A percentile compares a stretch with the other conserved stretches of the same genome.
Evolutionary conservation across 371 early-diverging fungal species (phyloP).

Genomic region (Circinella umbellata): DNA sequence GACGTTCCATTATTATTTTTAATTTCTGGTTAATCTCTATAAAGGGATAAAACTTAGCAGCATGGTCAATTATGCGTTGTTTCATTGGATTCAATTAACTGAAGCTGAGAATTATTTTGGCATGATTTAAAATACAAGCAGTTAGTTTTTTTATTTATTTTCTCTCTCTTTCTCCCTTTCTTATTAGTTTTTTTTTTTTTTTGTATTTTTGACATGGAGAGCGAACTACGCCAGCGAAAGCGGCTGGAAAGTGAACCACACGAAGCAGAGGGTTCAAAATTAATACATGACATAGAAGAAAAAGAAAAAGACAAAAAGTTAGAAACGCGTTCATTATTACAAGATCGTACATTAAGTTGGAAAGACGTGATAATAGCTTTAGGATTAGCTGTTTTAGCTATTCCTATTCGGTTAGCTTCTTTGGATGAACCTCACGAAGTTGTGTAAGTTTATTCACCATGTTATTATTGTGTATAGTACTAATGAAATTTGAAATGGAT

Average conservation of each 20-base stretch:
- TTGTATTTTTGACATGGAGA: neutral
- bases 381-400: neutral
- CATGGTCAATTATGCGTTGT: neutral
- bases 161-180: neutral
- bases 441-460: conserved; percentile 21
- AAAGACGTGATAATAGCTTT: conserved; percentile 8
- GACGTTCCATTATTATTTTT: too few species aligned
- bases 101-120: neutral
- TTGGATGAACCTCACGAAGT: conserved; percentile 24
- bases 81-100: neutral
- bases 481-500: too few species aligned
- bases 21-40: too few species aligned
- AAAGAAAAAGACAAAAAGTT: neutral
- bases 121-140: neutral
- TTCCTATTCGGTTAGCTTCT: conserved; percentile 1
- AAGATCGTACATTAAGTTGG: conserved; percentile 2
- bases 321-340: neutral
- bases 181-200: neutral
- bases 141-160: neutral
- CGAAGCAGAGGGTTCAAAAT: neutral
- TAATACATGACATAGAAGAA: neutral
- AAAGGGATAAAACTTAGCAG: neutral
- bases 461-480: too few species aligned
- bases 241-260: neutral
- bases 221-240: conserved; percentile 9